These are phyloP conservation scores for Scenedesmus sp. DNA, from an alignment of 163 green algal genomes.

Conservation along the genomic window DNA sequence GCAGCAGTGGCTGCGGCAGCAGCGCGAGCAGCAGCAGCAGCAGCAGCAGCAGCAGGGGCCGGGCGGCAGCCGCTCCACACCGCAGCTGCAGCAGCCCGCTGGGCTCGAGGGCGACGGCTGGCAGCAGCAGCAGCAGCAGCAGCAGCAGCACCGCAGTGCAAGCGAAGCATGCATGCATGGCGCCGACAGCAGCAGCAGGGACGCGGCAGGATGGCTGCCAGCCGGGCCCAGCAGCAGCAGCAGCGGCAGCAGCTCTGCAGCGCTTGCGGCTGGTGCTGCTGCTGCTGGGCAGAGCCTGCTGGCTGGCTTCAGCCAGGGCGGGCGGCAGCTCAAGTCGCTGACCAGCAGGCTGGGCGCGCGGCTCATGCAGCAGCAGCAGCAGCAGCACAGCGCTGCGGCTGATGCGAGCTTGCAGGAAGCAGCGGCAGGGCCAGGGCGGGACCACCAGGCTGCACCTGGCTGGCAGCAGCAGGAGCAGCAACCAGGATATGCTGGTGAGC, in stretches of 20 bases:
- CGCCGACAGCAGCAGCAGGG: not conserved
- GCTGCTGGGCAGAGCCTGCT: not conserved
- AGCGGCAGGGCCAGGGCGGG: not conserved
- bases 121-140: not conserved
- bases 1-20: not conserved
- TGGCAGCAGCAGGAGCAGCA: constrained; percentile 4
- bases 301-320: constrained; percentile 15
- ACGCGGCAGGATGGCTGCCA: not conserved
- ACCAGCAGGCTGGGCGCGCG: constrained; percentile 8
- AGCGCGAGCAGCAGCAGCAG: not conserved
- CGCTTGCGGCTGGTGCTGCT: not conserved
- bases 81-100: not conserved
- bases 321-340: constrained; percentile 9
- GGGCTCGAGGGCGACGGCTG: not conserved
- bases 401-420: not conserved
- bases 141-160: constrained; percentile 2
- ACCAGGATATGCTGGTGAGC: not conserved
- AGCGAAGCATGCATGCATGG: not conserved
- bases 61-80: not conserved
- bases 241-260: not conserved
- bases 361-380: constrained; percentile 23
- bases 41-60: not conserved
- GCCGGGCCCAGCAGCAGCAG: not conserved
- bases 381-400: constrained; percentile 12
- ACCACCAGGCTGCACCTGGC: not conserved